Evolutionary conservation across 352 stramenopile genomes (phyloP).

Genomic region (Peronospora destructor): DNA sequence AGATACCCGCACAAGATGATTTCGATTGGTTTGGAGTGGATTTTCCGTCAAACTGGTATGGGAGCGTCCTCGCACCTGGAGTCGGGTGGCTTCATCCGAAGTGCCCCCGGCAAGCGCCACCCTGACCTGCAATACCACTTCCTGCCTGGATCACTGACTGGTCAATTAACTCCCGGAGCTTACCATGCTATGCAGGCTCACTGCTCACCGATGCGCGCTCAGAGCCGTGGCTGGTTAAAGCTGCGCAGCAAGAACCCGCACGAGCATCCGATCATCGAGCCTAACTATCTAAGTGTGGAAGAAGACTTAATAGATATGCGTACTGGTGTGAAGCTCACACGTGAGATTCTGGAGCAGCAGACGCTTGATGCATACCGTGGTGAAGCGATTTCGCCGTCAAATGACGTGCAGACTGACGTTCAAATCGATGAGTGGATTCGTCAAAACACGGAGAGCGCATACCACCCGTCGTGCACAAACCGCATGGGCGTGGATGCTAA

Average conservation of each 20-base stretch:
- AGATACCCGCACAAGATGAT: slow-evolving; percentile 87
- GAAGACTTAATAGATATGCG: slow-evolving; percentile 79
- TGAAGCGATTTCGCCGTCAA: slow-evolving; percentile 65
- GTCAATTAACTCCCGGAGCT: slow-evolving; percentile 25
- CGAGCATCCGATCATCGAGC: slow-evolving; percentile 77
- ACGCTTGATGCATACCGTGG: slow-evolving; percentile 79
- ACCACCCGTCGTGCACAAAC: slow-evolving; percentile 88
- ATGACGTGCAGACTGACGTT: slow-evolving; percentile 50
- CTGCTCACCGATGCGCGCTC: slow-evolving; percentile 84
- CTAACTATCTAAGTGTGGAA: slow-evolving; percentile 83
- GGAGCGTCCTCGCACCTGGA: slow-evolving; percentile 78
- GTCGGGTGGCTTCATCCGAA: slow-evolving; percentile 67
- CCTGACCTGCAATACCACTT: slow-evolving; percentile 89
- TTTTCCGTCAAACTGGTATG: slow-evolving; percentile 60
- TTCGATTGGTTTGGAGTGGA: slow-evolving; percentile 80
- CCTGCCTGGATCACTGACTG: slow-evolving; percentile 66
- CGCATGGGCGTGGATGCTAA: slow-evolving; percentile 76
- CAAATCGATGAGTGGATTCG: slow-evolving; percentile 85
- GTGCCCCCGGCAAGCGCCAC: slow-evolving; percentile 65
- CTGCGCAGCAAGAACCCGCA: slow-evolving; percentile 69
- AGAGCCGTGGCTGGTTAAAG: slow-evolving; percentile 75
- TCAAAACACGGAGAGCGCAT: slow-evolving; percentile 78
- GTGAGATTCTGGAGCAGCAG: slow-evolving; percentile 85
- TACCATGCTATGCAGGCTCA: slow-evolving; percentile 84
- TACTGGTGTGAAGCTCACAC: slow-evolving; percentile 64